These are phyloP conservation scores for Vaccinium corymbosum DNA, from an alignment of 148 eudicot genomes.

Conservation along the genomic window DNA sequence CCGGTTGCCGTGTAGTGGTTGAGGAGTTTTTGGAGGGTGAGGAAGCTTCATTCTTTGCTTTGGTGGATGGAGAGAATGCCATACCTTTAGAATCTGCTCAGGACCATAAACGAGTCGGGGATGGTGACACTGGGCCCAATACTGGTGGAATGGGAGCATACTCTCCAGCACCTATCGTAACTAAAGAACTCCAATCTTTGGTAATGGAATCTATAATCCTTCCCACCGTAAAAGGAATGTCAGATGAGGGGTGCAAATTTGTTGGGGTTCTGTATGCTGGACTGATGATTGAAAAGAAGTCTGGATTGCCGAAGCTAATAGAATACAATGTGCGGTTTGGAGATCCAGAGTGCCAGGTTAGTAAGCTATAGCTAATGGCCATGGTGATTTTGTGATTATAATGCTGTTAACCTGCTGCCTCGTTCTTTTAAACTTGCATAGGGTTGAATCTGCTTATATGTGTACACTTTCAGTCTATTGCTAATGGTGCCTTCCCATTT, in stretches of 20 bases:
- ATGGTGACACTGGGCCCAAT: conserved; percentile 89
- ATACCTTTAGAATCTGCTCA: conserved; percentile 91
- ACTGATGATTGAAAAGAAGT: conserved; percentile 90
- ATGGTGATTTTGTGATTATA: neutral
- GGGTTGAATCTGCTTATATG: neutral
- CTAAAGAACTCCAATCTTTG: conserved; percentile 65
- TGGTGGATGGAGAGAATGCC: conserved; percentile 91
- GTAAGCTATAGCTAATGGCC: conserved; percentile 16
- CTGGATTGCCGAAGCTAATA: conserved; percentile 85
- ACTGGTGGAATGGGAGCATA: conserved; percentile 99
- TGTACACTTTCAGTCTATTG: neutral
- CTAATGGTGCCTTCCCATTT: neutral
- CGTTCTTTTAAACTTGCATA: neutral
- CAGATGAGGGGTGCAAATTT: conserved; percentile 85
- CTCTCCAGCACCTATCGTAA: conserved; percentile 88
- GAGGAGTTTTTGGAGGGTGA: conserved; percentile 95
- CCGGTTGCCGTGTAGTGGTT: conserved; percentile 72
- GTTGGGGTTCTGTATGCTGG: conserved; percentile 93
- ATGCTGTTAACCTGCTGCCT: neutral
- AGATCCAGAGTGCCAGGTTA: conserved; percentile 97
- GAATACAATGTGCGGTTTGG: conserved; percentile 98
- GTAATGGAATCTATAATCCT: conserved; percentile 78
- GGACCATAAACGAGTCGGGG: conserved; percentile 95
- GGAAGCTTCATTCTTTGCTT: conserved; percentile 90
- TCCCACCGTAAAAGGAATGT: conserved; percentile 89